Conservation (phyloP, 768 basidiomycete species). For the Phlebiopsis gigantea region DNA sequence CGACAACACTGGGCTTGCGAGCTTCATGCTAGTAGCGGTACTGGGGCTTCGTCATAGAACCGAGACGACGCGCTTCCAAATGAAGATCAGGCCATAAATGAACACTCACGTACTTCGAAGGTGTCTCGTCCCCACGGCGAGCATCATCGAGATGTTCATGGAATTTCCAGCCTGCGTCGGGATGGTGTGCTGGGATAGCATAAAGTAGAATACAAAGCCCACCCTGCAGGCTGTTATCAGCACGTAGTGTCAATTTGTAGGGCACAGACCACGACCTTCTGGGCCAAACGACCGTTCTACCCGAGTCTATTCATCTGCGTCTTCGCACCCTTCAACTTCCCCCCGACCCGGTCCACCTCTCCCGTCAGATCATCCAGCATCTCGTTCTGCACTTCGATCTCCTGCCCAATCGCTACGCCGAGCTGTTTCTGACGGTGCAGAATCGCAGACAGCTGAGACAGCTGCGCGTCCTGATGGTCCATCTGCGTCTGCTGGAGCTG, state of each 20-base stretch:
- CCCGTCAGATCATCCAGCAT: slow-evolving; percentile 73
- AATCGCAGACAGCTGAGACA: slow-evolving; percentile 76
- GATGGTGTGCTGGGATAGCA: neutral
- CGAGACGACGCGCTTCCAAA: neutral
- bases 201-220: neutral
- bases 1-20: no score
- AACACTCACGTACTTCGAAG: neutral
- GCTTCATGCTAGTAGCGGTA: no score
- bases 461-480: slow-evolving; percentile 76
- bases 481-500: slow-evolving; percentile 79
- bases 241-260: neutral
- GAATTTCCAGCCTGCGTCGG: neutral
- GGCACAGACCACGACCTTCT: neutral
- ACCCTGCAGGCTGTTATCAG: neutral
- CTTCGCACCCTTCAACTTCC: slow-evolving; percentile 75
- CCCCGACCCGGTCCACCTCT: slow-evolving; percentile 73
- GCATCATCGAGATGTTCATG: neutral
- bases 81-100: neutral
- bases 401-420: slow-evolving; percentile 79
- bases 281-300: slow-evolving; percentile 24
- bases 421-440: slow-evolving; percentile 81
- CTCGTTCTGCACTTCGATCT: slow-evolving; percentile 82
- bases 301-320: slow-evolving; percentile 78
- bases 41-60: neutral
- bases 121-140: neutral